Evolutionary conservation across 1,284 basidiomycete genomes (phyloP), one percentile per base, ranked within the genome.

Genomic region (Cryptococcus hybrid): DNA sequence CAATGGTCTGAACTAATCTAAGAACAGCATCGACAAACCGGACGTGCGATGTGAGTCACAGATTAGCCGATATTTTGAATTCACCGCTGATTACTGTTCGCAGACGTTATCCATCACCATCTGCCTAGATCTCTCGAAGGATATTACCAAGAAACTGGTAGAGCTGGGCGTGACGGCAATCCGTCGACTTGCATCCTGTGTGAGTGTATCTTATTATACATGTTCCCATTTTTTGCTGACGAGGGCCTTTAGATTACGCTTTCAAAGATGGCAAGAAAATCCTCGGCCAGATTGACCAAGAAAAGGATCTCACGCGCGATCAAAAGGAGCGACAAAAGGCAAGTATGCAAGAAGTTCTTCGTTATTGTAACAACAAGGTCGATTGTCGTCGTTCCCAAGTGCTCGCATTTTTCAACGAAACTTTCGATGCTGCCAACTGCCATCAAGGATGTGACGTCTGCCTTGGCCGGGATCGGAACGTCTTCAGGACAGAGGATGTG

Each of bases 341-440:
- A 24, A 83, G 82, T 36, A 73, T 89, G 36, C 70, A 78, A 3
- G 80, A 81, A 15, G 84, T 90, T 45, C 81, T 87, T 11, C 79
- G 84, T 53, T 99, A 88, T 76, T 94, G 90, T 76, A 74, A 80
- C 55, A 92, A 97, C 76, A 83, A 85, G 57, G 85, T 86, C 40
- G 89, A 92, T 65, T 99, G 95, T 70, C 87, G 96, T 7, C 86
- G 96, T 1, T 82, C 84, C 2, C 89, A 92, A 69, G 82, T 99
- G 15, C 83, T 99, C 3, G 65, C 77, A 1, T 79, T 80, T 67
- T 77, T 79, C 57, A 76, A 73, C 55, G 79, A 80, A 57, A 62
- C 57, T 3, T 78, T 78, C 56, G 72, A 77, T 52, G 62, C 75
- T 1, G 59, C 61, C 11, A 58, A 74, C 18, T 79, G 79, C 58